A percentile compares a stretch with the other conserved stretches of the same genome.
phyloP scores from a whole-genome alignment of 495 filamentous ascomycete species.

The Aspergillus leporis region DNA sequence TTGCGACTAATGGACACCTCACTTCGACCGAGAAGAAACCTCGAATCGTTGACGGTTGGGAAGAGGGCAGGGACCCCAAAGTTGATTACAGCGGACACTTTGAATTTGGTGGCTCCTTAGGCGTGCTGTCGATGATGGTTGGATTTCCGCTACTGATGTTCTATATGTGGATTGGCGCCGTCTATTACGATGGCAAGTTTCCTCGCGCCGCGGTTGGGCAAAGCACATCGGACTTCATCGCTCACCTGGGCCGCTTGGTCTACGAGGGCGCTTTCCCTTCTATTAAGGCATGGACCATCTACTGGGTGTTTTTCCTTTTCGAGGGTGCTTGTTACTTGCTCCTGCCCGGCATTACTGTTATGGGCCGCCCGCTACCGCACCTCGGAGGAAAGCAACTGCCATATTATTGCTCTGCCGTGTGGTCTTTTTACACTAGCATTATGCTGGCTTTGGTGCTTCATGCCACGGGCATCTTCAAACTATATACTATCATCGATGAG shows the following conservation, averaged over 20 bases:
- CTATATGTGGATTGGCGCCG: constrained; percentile 98
- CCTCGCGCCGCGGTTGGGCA: constrained; percentile 68
- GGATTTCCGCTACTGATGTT: constrained; percentile 93
- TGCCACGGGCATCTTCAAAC: constrained; percentile 77
- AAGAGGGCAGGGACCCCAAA: constrained; percentile 68
- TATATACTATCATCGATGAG: constrained; percentile 93
- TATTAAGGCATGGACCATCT: constrained; percentile 80
- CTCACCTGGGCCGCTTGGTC: constrained; percentile 65
- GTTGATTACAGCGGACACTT: constrained; percentile 78
- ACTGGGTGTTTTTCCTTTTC: constrained; percentile 88
- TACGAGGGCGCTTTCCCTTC: constrained; percentile 82
- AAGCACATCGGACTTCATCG: constrained; percentile 63
- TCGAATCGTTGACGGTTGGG: constrained; percentile 65
- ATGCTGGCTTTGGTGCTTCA: constrained; percentile 66
- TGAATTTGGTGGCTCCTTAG: constrained; percentile 85
- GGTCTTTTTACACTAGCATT: constrained; percentile 85
- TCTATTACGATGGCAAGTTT: constrained; percentile 82
- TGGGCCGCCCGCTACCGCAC: constrained; percentile 85
- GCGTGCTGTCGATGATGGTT: constrained; percentile 82
- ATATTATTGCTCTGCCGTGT: constrained; percentile 92
- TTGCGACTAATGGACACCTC: constrained; percentile 38
- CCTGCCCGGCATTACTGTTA: constrained; percentile 79
- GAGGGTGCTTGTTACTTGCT: constrained; percentile 79
- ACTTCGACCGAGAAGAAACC: constrained; percentile 37
- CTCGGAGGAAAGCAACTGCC: constrained; percentile 76